phyloP scores from a whole-genome alignment of 805 yeast species.

The Saccharomycopsis sp. region DNA sequence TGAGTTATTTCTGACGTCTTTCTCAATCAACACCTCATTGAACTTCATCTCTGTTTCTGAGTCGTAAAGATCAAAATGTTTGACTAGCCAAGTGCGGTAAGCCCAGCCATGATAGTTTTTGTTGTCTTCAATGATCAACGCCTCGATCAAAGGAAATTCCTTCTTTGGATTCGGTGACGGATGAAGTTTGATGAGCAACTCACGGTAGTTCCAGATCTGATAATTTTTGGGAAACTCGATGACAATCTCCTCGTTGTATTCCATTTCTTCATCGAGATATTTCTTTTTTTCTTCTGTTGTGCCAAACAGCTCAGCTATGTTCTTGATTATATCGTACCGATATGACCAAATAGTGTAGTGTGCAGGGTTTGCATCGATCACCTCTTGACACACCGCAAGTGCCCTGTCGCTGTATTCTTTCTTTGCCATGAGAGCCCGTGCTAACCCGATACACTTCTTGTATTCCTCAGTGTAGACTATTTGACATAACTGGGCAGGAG shows the following conservation, averaged over 20 bases:
- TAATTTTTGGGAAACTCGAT: slow-evolving; percentile 79
- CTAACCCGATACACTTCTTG: slow-evolving; percentile 46
- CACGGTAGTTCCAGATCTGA: slow-evolving; percentile 95
- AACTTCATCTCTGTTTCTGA: slow-evolving; percentile 41
- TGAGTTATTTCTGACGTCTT: slow-evolving; percentile 79
- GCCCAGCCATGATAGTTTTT: slow-evolving; percentile 98
- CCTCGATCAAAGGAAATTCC: slow-evolving; percentile 57
- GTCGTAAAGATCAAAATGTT: slow-evolving; percentile 41
- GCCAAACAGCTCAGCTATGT: not conserved
- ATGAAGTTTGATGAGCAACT: slow-evolving; percentile 40
- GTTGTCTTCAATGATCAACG: slow-evolving; percentile 67
- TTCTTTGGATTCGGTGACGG: slow-evolving; percentile 34
- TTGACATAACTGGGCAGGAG: slow-evolving; percentile 44
- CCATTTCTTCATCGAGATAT: slow-evolving; percentile 42
- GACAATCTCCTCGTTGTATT: slow-evolving; percentile 74
- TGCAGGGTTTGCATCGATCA: slow-evolving; percentile 68
- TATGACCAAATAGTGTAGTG: slow-evolving; percentile 89
- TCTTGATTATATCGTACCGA: slow-evolving; percentile 45
- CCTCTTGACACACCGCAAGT: slow-evolving; percentile 50
- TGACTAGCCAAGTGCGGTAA: slow-evolving; percentile 75
- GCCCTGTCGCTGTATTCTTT: slow-evolving; percentile 68
- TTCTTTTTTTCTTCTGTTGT: slow-evolving; percentile 24
- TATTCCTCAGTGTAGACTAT: slow-evolving; percentile 71
- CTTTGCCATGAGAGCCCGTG: slow-evolving; percentile 48
- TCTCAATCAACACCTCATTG: slow-evolving; percentile 37